These are phyloP conservation scores for Kwoniella heveanensis DNA, from an alignment of 768 basidiomycete species.

Conservation along the genomic window DNA sequence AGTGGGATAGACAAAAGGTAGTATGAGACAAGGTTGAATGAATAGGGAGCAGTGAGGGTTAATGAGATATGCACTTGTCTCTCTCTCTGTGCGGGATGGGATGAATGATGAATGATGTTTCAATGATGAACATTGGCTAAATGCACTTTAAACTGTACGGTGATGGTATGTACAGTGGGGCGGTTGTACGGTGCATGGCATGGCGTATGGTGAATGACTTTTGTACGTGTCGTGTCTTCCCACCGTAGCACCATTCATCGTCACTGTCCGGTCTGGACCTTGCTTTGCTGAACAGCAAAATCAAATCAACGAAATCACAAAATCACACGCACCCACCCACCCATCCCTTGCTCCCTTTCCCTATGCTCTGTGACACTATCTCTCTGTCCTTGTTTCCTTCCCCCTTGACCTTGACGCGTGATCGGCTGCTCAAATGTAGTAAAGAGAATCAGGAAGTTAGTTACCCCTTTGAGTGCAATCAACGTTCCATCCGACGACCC, in stretches of 20 bases:
- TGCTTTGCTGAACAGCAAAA: not conserved
- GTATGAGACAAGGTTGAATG: not conserved
- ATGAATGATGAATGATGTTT: not conserved
- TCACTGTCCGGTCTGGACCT: not conserved
- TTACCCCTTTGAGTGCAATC: slow-evolving; percentile 6
- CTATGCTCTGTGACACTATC: no score
- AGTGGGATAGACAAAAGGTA: no score
- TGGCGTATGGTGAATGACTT: not conserved
- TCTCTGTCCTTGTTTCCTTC: not conserved
- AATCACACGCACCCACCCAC: not conserved
- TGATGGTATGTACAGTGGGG: not conserved
- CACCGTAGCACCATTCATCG: not conserved
- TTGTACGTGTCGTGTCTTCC: not conserved
- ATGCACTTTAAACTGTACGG: slow-evolving; percentile 5
- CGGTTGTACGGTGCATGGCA: not conserved
- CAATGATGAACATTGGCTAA: slow-evolving; percentile 21
- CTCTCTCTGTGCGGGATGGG: not conserved
- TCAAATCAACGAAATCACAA: not conserved
- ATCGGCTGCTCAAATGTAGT: no score
- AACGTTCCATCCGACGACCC: not conserved
- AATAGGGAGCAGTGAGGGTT: not conserved
- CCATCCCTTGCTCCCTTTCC: not conserved
- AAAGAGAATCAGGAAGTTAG: no score
- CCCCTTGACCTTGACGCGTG: no score
- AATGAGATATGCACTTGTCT: not conserved